phyloP scores from a whole-genome alignment of 495 filamentous ascomycete genomes.

The Penicillium coffeae region DNA sequence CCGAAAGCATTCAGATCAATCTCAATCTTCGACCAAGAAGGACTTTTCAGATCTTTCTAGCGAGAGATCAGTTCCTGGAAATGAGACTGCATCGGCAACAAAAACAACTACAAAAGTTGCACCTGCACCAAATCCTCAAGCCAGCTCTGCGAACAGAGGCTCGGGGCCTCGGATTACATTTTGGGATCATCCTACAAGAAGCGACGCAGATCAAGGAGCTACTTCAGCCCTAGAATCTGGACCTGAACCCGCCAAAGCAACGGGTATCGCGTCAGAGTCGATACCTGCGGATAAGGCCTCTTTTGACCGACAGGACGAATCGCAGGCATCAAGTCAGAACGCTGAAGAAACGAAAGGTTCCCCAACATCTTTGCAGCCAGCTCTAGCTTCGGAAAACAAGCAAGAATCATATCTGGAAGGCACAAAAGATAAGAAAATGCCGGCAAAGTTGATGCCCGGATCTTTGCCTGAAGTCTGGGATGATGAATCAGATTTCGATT shows the following conservation, averaged over 20 bases:
- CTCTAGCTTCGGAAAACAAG: no score
- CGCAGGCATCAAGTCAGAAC: not conserved
- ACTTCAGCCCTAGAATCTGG: not conserved
- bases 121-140: not conserved
- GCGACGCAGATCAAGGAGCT: not conserved
- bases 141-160: not conserved
- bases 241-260: not conserved
- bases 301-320: not conserved
- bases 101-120: not conserved
- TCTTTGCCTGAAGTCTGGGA: not conserved
- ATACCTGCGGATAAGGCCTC: not conserved
- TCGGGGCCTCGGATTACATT: not conserved
- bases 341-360: not conserved
- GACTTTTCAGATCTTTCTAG: no score
- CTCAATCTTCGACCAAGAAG: not conserved
- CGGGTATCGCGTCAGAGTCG: not conserved
- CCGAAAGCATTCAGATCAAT: not conserved
- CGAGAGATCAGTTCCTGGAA: not conserved
- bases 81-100: not conserved
- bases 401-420: no score
- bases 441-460: not conserved
- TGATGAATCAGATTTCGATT: not conserved
- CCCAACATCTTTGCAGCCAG: no score
- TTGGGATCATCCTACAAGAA: not conserved
- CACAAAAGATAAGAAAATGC: not conserved